Base-by-base conservation (phyloP, 2,329 filamentous ascomycete species). In the Teratosphaeria nubilosa region DNA sequence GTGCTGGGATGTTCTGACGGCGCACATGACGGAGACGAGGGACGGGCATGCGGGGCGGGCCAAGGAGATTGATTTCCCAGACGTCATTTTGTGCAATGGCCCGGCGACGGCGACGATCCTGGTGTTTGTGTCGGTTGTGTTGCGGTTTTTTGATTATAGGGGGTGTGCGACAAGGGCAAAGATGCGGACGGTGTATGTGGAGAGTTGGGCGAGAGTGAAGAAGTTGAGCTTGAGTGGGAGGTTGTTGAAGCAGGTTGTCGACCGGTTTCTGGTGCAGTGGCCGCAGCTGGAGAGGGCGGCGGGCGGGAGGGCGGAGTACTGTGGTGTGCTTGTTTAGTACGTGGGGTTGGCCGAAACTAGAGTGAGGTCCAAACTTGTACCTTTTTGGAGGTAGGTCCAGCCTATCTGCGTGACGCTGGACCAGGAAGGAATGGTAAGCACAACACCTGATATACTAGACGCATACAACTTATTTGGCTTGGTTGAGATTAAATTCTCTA, bases 201-300 rank as follows among this genome's bases (percentile, higher is more conserved):
- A 99, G 77, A 94, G 88, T 22, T 96, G 91, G 86, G 92, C 94
- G 2, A 82, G 94, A 16, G 88, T 95, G 16, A 86, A 81, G 63
- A 86, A 83, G 13, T 74, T 97, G 63, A 97, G 92, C 75, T 72
- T 96, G 59, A 95, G 90, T 41, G 94, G 92, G 0, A 86, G 83
- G 69, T 75, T 97, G 41, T 77, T 99, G 58, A 74, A 86, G 1
- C 75, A 78, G 52, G 74, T 95, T 48, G 88, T 88, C 53, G 89
- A 95, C 73, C 76, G 86, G 54, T 88, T 95, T 67, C 72, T 95
- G 56, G 90, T 95, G 58, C 91, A 96, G 77, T 94, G 92, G 80
- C 79, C 83, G 59, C 74, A 77, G 57, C 76, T 94, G 50, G 83
- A 82, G 1, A 70, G 68, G 30, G 62, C 51, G 25, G 68, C 66